Base-by-base conservation (phyloP, 2,329 filamentous ascomycete genomes). In the Xylaria sp. region DNA sequence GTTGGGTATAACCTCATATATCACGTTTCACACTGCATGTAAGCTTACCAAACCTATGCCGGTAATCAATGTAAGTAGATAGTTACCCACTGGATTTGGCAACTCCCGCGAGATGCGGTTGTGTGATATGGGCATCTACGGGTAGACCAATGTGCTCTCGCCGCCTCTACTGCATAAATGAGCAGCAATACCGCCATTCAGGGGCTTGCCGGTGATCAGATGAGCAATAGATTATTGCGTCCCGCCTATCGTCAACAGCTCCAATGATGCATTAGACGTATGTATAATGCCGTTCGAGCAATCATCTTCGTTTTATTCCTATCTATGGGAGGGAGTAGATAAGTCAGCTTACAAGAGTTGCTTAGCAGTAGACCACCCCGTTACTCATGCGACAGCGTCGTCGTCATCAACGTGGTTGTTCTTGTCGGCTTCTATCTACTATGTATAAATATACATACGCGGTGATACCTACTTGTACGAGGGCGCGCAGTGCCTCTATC, bases 171-270 rank as follows among this genome's bases (percentile, higher is more conserved):
- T 55, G 42, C 48, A 54, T 49, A 44, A 52, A 51, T 39, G 24
- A 13, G 44, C 41, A 37, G 39, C 26, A 44, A 16, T 44, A 34
- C 48, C 48, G 48, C 47, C 46, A 57, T 57, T 37, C 57, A 21
- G 19, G 22, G 7, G 13, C 13, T 26, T 26, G 17, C 22, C 4
- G 11, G 39, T 52, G 48, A 48, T 55, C 52, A 58, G 52, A 53
- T 54, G 51, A 58, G 57, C 48, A 51, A 52, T 43, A 48, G 44
- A 58, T 48, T 47, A 52, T 21, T 52, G 56, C 56, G 53, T 56
- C 52, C 56, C 52, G 50, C 51, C 49, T 42, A 38, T 44, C 48
- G 49, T 34, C 52, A 42, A 46, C 37, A 39, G 34, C 52, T 54
- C 49, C 43, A 57, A 52, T 29, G 39, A 50, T 34, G 48, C 49